phyloP scores from a whole-genome alignment of 768 basidiomycete species.

The Xerocomus brunneocitrinus region DNA sequence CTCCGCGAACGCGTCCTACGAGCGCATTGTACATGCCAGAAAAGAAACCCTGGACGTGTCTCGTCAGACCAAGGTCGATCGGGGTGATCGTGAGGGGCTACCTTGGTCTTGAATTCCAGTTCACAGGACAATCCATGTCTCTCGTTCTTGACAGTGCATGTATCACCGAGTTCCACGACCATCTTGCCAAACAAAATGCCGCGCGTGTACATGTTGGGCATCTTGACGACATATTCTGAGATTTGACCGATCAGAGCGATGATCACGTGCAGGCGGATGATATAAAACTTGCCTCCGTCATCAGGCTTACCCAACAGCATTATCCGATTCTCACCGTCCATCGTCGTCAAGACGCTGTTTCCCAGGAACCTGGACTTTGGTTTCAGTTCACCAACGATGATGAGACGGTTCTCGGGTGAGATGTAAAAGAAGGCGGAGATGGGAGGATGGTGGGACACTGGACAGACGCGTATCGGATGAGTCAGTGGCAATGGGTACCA shows the following conservation, averaged over 20 bases:
- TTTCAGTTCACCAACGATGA: constrained; percentile 87
- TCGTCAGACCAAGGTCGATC: background rate
- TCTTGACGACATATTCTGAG: constrained; percentile 80
- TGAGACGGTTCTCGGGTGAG: constrained; percentile 83
- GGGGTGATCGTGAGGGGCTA: constrained; percentile 23
- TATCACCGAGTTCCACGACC: constrained; percentile 93
- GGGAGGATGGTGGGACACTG: constrained; percentile 94
- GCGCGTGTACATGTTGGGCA: constrained; percentile 97
- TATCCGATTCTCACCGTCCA: constrained; percentile 95
- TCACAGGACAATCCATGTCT: constrained; percentile 70
- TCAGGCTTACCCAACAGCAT: constrained; percentile 76
- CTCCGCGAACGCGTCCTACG: constrained; percentile 69
- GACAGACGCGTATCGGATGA: background rate
- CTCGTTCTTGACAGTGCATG: constrained; percentile 79
- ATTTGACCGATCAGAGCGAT: background rate
- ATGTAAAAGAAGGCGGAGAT: constrained; percentile 95
- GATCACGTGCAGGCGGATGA: background rate
- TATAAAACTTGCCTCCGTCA: constrained; percentile 67
- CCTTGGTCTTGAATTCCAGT: constrained; percentile 97
- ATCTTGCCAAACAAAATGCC: constrained; percentile 90
- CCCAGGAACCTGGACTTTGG: constrained; percentile 97
- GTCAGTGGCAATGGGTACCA: background rate
- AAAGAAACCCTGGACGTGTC: constrained; percentile 74
- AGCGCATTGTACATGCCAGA: constrained; percentile 94
- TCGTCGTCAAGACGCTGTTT: constrained; percentile 91